A percentile compares a stretch with the other conserved stretches of the same genome.
Evolutionary conservation across 1,284 basidiomycete genomes (phyloP).

Genomic region (Schizophyllum amplum): DNA sequence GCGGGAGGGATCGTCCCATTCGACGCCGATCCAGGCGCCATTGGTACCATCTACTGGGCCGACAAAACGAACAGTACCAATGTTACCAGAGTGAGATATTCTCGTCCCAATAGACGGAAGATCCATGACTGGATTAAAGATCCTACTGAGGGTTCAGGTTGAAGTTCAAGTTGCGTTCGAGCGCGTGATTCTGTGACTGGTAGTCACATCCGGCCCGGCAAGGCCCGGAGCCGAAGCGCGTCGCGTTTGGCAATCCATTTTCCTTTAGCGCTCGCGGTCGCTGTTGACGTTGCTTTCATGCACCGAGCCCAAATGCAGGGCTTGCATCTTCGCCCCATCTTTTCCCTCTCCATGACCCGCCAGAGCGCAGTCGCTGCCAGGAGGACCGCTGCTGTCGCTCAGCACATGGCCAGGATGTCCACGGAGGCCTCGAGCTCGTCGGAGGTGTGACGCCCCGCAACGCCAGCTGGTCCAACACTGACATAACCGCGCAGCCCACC

Average conservation of each 20-base stretch:
- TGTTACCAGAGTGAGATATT: slow-evolving; percentile 37
- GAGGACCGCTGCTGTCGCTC: slow-evolving; percentile 47
- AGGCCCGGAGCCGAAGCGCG: neutral
- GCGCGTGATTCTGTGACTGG: neutral
- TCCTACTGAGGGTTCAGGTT: neutral
- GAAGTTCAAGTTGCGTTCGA: neutral
- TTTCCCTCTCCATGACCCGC: neutral
- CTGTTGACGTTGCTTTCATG: too few species aligned
- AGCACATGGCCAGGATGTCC: slow-evolving; percentile 37
- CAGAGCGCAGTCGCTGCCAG: neutral
- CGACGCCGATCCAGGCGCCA: slow-evolving; percentile 85
- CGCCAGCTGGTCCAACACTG: slow-evolving; percentile 3
- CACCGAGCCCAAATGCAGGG: neutral
- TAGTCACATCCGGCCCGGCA: neutral
- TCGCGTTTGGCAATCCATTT: neutral
- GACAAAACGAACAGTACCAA: slow-evolving; percentile 66
- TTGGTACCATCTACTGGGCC: slow-evolving; percentile 59
- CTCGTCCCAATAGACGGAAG: slow-evolving; percentile 39
- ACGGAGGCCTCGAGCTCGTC: slow-evolving; percentile 14
- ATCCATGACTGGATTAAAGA: neutral
- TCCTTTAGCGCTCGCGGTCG: neutral
- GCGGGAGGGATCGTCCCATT: slow-evolving; percentile 83
- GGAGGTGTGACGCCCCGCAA: slow-evolving; percentile 23
- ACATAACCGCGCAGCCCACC: slow-evolving; percentile 30
- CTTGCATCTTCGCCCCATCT: neutral